A percentile compares a stretch with the other conserved stretches of the same genome.
Conservation (phyloP, 139 green algal genomes). For the Klebsormidium nitens region DNA sequence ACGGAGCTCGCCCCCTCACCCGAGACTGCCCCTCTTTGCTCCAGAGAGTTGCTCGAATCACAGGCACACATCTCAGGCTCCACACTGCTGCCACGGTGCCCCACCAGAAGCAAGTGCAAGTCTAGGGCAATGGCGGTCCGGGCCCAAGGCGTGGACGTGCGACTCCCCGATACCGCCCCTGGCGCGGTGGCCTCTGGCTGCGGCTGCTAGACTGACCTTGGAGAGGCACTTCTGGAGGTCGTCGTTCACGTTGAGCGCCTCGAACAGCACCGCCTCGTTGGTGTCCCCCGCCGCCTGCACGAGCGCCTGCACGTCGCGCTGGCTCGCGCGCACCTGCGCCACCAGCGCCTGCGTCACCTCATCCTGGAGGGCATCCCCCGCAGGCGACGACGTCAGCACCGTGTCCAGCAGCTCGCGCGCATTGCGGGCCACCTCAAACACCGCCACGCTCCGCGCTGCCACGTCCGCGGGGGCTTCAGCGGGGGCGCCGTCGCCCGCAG, state of each 20-base stretch:
- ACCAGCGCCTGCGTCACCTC: constrained; percentile 13
- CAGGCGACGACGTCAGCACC: constrained; percentile 20
- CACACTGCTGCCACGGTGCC: background rate
- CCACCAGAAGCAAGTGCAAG: constrained; percentile 6
- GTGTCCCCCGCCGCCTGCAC: constrained; percentile 2
- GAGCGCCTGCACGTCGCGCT: constrained; percentile 3
- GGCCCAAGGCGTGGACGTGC: background rate
- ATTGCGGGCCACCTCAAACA: constrained; percentile 14
- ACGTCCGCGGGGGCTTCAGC: too few species aligned
- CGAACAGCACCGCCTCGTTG: constrained; percentile 16
- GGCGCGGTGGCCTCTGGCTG: too few species aligned
- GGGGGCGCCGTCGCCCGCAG: background rate
- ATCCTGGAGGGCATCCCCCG: constrained; percentile 18
- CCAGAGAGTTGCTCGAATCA: background rate
- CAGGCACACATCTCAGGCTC: background rate
- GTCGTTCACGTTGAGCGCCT: constrained; percentile 15
- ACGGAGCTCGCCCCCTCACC: too few species aligned
- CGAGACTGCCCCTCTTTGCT: too few species aligned
- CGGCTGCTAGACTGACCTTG: too few species aligned
- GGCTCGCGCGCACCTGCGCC: constrained; percentile 6
- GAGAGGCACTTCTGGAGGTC: constrained; percentile 10
- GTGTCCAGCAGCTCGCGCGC: constrained; percentile 22
- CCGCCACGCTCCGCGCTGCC: constrained; percentile 15
- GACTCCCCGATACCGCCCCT: background rate
- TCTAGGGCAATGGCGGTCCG: background rate